Evolutionary conservation across 2,329 filamentous ascomycete species (phyloP), one percentile per base, ranked within the genome.

Genomic region (Colletotrichum higginsianum): DNA sequence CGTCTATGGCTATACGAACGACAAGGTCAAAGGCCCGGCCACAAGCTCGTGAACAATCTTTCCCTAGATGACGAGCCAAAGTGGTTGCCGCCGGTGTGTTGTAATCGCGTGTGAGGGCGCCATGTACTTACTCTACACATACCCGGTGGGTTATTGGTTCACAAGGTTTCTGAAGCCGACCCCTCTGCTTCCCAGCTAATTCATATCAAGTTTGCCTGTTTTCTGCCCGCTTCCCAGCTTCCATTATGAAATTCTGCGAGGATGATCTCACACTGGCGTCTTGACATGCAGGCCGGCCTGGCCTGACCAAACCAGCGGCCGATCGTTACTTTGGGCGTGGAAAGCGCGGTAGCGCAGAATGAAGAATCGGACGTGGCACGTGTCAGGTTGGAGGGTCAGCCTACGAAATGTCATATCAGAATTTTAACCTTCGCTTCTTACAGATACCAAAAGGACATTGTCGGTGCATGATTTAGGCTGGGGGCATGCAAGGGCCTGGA

Each of bases 391-490:
- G 38, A 26, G 38, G 23, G 38, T 8, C 38, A 44, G 38, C 55
- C 7, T 44, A 23, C 35, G n/a, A 26, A 15, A n/a, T 8, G 13
- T 16, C 12, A 15, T 12, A 26, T 44, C 23, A 18, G 4, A 21
- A 23, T 42, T 11, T 6, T 18, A 18, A 40, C 30, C 8, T 9
- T 35, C 30, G 30, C 30, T 35, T 11, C 8, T 35, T 9, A 35
- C 30, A 35, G 30, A 9, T 35, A 35, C 8, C 30, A 35, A 9
- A 35, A 15, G 46, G 6, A 53, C 46, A 46, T 42, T 38, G 55
- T 57, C 42, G 23, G 55, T 52, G 64, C 44, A 57, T 65, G 66
- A 56, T 35, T 8, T 65, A 30, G 44, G 38, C 57, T 57, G 62
- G 42, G 42, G 61, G n/a, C 16, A n/a, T 40, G 50, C 44, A 21